Percentiles rank a stretch among this genome's conserved stretches.
Conservation (phyloP, 1,139 yeast genomes). For the Yamadazyma membranifaciens region DNA sequence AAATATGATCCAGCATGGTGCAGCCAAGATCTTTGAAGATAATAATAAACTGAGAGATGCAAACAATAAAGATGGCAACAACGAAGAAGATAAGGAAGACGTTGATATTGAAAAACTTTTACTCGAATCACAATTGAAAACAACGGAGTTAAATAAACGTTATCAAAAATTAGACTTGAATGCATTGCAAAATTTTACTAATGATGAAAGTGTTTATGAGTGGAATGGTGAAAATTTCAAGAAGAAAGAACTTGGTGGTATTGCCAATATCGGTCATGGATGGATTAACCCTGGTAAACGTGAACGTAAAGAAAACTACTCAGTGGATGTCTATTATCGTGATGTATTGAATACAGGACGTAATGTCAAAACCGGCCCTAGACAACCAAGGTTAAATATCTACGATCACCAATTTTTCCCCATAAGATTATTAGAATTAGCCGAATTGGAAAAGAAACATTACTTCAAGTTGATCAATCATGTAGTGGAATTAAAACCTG, state of each 20-base stretch:
- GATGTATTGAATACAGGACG: slow-evolving; percentile 70
- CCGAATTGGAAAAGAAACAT: slow-evolving; percentile 65
- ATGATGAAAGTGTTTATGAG: slow-evolving; percentile 69
- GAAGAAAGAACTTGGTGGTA: slow-evolving; percentile 50
- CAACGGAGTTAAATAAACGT: slow-evolving; percentile 59
- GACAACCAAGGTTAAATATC: slow-evolving; percentile 64
- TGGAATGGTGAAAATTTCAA: slow-evolving; percentile 85
- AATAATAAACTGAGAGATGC: slow-evolving; percentile 23
- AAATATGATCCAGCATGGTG: slow-evolving; percentile 82
- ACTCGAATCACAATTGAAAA: slow-evolving; percentile 60
- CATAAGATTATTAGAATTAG: slow-evolving; percentile 55
- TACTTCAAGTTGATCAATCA: slow-evolving; percentile 52
- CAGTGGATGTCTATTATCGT: slow-evolving; percentile 75
- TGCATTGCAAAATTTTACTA: slow-evolving; percentile 71
- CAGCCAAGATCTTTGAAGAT: slow-evolving; percentile 53
- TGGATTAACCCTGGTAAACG: slow-evolving; percentile 79
- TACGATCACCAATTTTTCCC: slow-evolving; percentile 77
- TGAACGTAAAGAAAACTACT: slow-evolving; percentile 76
- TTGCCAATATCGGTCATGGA: slow-evolving; percentile 43
- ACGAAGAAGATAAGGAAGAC: slow-evolving; percentile 33
- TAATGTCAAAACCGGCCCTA: slow-evolving; percentile 45
- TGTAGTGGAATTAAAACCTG: slow-evolving; percentile 48
- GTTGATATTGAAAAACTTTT: slow-evolving; percentile 68
- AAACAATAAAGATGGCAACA: slow-evolving; percentile 14
- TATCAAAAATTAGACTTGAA: slow-evolving; percentile 68